Base-by-base conservation (phyloP, 495 filamentous ascomycete genomes). In the Aspergillus affinis region DNA sequence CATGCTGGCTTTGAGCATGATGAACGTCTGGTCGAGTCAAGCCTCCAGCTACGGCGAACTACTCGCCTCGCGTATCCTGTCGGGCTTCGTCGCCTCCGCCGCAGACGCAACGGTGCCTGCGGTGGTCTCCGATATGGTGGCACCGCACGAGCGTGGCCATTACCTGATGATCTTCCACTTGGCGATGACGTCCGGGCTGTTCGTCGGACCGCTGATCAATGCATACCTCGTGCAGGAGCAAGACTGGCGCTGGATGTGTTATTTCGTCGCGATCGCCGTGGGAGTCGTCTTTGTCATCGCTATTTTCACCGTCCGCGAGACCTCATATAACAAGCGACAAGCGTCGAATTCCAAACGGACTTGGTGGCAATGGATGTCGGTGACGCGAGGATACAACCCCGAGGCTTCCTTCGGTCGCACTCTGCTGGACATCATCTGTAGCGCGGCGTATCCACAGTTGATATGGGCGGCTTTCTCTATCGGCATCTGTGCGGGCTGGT, bases 161-260 rank as follows among this genome's bases (percentile, higher is more conserved):
- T 71, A 66, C 48, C 61, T 73, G 57, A 74, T 74, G 72, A 64
- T 74, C 32, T 74, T 74, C 56, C 69, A 74, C 29, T 48, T 74
- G 6, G 69, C 69, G 2, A 55, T 74, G 55, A 71, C 68, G 2
- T 55, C 59, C 4, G 72, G 72, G 3, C 53, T 72, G 26, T 74
- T 74, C 9, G 23, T 74, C 19, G 72, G 72, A 1, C 72, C 72
- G 5, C 53, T 74, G 47, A 73, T 73, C 62, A 71, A 69, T 29
- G 71, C 71, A 0, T 71, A 70, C 26, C 61, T 73, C 2, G 67
- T 70, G 0, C 71, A 73, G 51, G 60, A 69, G 20, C 32, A 67
- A 32, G 44, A 65, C 17, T 73, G 71, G 71, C 63, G 69, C 12
- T 73, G 71, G 71, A 73, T 71, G 69, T 73, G 69, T 19, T 69